Evolutionary conservation across 371 early-diverging fungal species (phyloP), one percentile per base, ranked within the genome.

Genomic region (Syncephalastrum sp.): DNA sequence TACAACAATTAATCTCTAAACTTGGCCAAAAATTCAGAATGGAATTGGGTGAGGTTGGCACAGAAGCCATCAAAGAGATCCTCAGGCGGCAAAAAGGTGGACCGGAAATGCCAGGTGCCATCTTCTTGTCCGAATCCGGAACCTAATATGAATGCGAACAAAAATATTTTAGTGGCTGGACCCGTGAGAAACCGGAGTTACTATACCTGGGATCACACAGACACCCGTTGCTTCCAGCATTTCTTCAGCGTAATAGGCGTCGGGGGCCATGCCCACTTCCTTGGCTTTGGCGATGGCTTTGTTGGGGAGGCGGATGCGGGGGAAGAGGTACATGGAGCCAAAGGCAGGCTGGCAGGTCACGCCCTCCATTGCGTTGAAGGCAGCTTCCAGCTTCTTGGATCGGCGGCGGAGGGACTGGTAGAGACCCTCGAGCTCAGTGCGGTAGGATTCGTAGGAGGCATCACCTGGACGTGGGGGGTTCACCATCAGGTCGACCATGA

Each of bases 321-420:
- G 98, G 84, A 97, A 97, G 43, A 97, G 81, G 66, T 98, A 98
- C 95, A 98, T 91, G 54, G 99, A 88, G 15, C 99, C 99, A 61
- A 83, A 64, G 14, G 97, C 95, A 50, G 77, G 71, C 68, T 95
- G 89, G 74, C 99, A 98, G 21, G 83, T 81, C 19, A 94, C 91
- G 15, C 90, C 93, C 63, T 93, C 92, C 68, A 97, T 75, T 25
- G 54, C 52, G 73, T 96, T 97, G 67, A 98, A 92, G 3, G 85
- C 87, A 4, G 61, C 69, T 16, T 86, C 86, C 14, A 98, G 81
- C 51, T 82, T 87, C 51, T 67, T 69, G 25, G 95, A 89, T 42
- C 99, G 81, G 47, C 93, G 85, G 65, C 80, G 80, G 54, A 98
- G 77, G 5, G 96, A 95, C 43, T 87, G 79, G 70, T 86, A 94